Base-by-base conservation (phyloP, 2,329 filamentous ascomycete species). In the Colletotrichum karsti region DNA sequence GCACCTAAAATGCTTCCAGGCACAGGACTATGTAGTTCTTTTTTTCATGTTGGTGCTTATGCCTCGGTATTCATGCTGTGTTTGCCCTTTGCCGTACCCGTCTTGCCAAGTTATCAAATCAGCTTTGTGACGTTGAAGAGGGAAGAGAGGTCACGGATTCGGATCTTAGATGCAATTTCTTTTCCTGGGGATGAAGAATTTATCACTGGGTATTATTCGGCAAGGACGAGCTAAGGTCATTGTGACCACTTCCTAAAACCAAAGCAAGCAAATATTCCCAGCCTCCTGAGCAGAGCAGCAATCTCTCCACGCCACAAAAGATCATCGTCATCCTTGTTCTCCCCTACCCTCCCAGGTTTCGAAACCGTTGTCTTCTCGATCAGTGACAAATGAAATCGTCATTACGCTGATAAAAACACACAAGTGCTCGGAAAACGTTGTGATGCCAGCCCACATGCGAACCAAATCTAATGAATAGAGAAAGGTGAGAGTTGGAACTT, bases 181-280 rank as follows among this genome's bases (percentile, higher is more conserved):
- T n/a, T n/a, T n/a, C n/a, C n/a, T n/a, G n/a, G n/a, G 42, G 42
- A 33, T 7, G 46, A n/a, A n/a, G n/a, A n/a, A n/a, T 6, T 22
- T 8, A 30, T 56, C 51, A 24, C 51, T 30, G 50, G 63, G 35
- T 67, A 67, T 64, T 64, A 41, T 58, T n/a, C 44, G n/a, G 51
- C 30, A 37, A 42, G 42, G 10, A 51, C n/a, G n/a, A n/a, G n/a
- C 24, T 28, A 18, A 33, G n/a, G 35, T 22, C 26, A n/a, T 30
- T 20, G 12, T 51, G 26, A 28, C 26, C 13, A 58, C 50, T n/a
- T 44, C 56, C 7, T 13, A 48, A 54, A n/a, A 15, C 30, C 15
- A 28, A 33, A n/a, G 24, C 15, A 6, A 41, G 41, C 57, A 66
- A 48, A n/a, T 15, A 41, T 26, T n/a, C 13, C n/a, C 37, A 9